Conservation (phyloP, 345 rosid species). For the Gossypium thurberi region DNA sequence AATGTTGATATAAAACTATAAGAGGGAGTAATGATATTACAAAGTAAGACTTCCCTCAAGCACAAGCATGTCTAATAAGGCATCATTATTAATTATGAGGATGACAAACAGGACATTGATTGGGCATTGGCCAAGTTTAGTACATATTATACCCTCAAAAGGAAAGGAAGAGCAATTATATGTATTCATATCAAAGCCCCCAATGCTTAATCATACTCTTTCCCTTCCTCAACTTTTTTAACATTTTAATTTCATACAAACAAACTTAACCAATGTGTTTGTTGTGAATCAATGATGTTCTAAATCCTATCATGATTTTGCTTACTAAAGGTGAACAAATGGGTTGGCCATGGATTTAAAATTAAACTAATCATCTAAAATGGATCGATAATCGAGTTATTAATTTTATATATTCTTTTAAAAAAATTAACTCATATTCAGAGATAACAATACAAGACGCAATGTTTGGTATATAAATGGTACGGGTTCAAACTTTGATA, state of each 20-base stretch:
- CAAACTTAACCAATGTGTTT: neutral
- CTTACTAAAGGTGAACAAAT: neutral
- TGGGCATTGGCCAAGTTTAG: neutral
- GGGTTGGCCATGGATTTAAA: no score
- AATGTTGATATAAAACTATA: no score
- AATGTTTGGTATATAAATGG: no score
- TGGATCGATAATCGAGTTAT: no score
- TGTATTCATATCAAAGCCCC: neutral
- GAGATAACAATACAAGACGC: no score
- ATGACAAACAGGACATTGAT: neutral
- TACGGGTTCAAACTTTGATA: no score
- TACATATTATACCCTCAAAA: neutral
- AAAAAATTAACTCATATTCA: no score
- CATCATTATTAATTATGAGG: neutral
- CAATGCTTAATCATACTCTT: neutral
- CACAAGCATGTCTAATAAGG: neutral
- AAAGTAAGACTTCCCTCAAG: neutral
- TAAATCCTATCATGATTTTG: neutral
- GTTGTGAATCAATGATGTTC: neutral
- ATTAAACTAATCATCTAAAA: no score
- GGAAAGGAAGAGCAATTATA: neutral
- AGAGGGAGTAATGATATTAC: neutral
- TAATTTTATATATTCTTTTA: no score
- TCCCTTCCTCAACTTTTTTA: neutral
- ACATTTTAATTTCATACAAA: neutral